Conservation (phyloP, 73 alveolate genomes). For the Paramecium tetraurelia region DNA sequence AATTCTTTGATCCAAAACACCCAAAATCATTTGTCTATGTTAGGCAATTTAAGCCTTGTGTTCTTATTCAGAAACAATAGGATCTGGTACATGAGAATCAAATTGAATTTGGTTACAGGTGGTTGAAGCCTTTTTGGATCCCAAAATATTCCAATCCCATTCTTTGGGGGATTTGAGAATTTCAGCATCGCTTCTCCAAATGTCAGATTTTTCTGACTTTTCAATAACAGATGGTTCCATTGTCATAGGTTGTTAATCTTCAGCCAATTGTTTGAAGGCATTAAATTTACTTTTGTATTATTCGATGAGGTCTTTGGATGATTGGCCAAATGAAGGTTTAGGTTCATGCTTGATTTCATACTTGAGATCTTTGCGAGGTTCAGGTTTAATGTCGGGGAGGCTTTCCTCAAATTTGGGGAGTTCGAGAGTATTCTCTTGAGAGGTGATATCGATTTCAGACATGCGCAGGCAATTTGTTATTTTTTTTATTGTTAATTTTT, state of each 20-base stretch:
- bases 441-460: neutral
- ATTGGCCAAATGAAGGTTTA: neutral
- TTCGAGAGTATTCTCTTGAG: slow-evolving; percentile 6
- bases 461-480: slow-evolving; percentile 4
- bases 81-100: neutral
- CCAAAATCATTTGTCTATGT: neutral
- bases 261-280: slow-evolving; percentile 1
- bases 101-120: neutral
- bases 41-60: neutral
- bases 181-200: slow-evolving; percentile 10
- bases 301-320: slow-evolving; percentile 29
- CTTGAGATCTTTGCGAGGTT: neutral
- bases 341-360: slow-evolving; percentile 13
- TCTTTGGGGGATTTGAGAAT: slow-evolving; percentile 7
- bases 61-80: neutral
- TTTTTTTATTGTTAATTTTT: neutral
- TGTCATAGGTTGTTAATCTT: neutral
- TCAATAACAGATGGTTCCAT: neutral
- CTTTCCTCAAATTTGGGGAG: slow-evolving; percentile 3
- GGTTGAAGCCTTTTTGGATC: neutral
- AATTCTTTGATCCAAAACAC: neutral
- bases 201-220: neutral
- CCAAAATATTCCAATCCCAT: slow-evolving; percentile 17
- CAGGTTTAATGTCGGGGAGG: neutral
- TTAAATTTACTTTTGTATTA: slow-evolving; percentile 18